Evolutionary conservation across 164 flowering plant genomes (phyloP).

Genomic region (Dillenia suffruticosa): DNA sequence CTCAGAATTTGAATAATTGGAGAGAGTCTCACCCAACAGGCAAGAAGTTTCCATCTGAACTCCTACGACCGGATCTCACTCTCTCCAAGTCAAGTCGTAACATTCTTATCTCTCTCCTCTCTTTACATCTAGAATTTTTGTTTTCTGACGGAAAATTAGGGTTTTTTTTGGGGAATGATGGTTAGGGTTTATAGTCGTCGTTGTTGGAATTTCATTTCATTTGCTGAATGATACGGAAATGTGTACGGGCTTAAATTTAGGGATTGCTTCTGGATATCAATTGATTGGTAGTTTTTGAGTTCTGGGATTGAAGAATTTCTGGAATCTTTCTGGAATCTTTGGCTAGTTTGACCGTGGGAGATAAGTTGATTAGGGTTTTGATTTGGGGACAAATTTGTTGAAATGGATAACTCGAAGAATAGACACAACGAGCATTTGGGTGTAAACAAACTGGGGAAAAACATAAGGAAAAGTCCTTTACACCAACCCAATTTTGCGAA

Average conservation of each 20-base stretch:
- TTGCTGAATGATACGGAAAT: too few relatives aligned
- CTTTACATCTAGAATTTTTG: not conserved
- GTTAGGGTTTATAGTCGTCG: not conserved
- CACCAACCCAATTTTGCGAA: slow-evolving; percentile 73
- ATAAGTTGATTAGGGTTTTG: not conserved
- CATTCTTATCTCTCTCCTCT: too few relatives aligned
- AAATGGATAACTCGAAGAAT: slow-evolving; percentile 55
- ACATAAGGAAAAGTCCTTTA: slow-evolving; percentile 83
- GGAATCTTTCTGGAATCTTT: not conserved
- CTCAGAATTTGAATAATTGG: too few relatives aligned
- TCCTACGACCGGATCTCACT: too few relatives aligned
- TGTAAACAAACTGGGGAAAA: slow-evolving; percentile 84
- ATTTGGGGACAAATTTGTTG: not conserved
- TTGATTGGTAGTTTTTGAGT: not conserved
- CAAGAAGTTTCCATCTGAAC: too few relatives aligned
- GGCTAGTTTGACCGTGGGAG: not conserved
- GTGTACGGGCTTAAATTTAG: too few relatives aligned
- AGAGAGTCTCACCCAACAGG: too few relatives aligned
- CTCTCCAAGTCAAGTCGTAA: too few relatives aligned
- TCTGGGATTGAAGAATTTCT: not conserved
- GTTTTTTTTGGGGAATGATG: not conserved
- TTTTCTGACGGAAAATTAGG: too few relatives aligned
- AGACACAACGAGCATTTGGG: slow-evolving; percentile 71
- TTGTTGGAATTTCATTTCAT: too few relatives aligned
- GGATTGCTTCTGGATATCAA: too few relatives aligned